Base-by-base conservation (phyloP, 768 basidiomycete species). In the Piloderma croceum region DNA sequence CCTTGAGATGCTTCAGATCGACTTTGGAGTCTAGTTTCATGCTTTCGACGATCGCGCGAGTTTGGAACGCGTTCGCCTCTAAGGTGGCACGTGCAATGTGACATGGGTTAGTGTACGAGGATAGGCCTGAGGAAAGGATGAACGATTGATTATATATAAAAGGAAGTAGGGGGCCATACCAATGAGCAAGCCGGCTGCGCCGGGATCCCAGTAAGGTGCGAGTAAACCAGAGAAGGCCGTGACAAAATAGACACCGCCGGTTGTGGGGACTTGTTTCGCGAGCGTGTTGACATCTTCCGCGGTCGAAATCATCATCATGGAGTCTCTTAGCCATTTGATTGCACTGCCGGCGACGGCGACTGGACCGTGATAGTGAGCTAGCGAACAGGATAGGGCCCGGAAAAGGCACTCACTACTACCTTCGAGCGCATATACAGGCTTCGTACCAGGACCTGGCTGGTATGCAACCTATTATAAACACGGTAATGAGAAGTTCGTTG, bases 161-260 rank as follows among this genome's bases (percentile, higher is more conserved):
- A 20, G 22, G 22, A 31, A 44, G 9, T 12, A 19, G n/a, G n/a
- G 29, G 17, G 21, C 56, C 58, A 33, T 44, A 76, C 87, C 90
- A 44, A 96, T 90, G 33, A 96, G 69, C 29, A 87, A 61, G 1
- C 90, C 91, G 15, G 83, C 84, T 21, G 96, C 96, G 21, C 82
- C 79, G 20, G 90, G 79, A 60, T 99, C 96, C 96, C 96, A 98
- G 65, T 90, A 96, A 5, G 96, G 96, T 15, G 96, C 96, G 20
- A 99, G 79, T 19, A 99, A 73, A 41, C 96, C 96, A 29, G 84
- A 85, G 68, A 99, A 97, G 6, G 91, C 93, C 1, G 94, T 94
- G 24, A 98, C 94, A 54, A 98, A 99, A 67, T 89, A 97, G 22
- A 96, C 73, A 6, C 94, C 94, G 24, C 88, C 93, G 0, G 89